A percentile compares a stretch with the other conserved stretches of the same genome.
These are phyloP conservation scores for Teratosphaeriaceae sp. DNA, from an alignment of 2,329 filamentous ascomycete genomes.

Conservation along the genomic window DNA sequence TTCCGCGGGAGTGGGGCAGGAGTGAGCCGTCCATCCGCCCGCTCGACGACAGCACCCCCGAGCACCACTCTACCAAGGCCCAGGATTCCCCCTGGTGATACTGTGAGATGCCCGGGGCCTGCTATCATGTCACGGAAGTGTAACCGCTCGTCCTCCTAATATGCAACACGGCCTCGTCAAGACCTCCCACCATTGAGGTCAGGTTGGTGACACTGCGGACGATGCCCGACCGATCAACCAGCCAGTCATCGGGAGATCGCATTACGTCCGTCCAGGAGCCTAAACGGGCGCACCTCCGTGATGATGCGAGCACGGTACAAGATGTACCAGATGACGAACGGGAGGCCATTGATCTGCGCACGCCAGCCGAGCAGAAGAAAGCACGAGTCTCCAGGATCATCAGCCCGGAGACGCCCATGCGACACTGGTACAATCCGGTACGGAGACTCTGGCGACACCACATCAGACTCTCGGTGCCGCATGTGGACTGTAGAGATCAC, in stretches of 20 bases:
- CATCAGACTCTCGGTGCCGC: constrained; percentile 45
- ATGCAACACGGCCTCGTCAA: neutral
- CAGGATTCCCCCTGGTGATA: too few relatives aligned
- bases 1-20: too few relatives aligned
- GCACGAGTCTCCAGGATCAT: constrained; percentile 5
- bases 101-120: too few relatives aligned
- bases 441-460: constrained; percentile 44
- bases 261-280: constrained; percentile 17
- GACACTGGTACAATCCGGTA: constrained; percentile 33
- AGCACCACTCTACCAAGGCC: too few relatives aligned
- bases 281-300: constrained; percentile 17
- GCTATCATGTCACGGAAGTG: too few relatives aligned
- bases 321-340: constrained; percentile 22
- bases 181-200: too few relatives aligned
- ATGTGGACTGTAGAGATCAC: constrained; percentile 48
- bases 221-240: neutral
- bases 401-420: constrained; percentile 8
- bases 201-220: neutral
- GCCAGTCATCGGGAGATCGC: neutral
- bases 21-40: too few relatives aligned
- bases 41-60: too few relatives aligned
- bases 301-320: neutral
- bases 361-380: constrained; percentile 6
- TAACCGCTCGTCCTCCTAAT: neutral
- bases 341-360: constrained; percentile 29